Conservation (phyloP, 257 asterid genomes). For the Salvia rosmarinus region DNA sequence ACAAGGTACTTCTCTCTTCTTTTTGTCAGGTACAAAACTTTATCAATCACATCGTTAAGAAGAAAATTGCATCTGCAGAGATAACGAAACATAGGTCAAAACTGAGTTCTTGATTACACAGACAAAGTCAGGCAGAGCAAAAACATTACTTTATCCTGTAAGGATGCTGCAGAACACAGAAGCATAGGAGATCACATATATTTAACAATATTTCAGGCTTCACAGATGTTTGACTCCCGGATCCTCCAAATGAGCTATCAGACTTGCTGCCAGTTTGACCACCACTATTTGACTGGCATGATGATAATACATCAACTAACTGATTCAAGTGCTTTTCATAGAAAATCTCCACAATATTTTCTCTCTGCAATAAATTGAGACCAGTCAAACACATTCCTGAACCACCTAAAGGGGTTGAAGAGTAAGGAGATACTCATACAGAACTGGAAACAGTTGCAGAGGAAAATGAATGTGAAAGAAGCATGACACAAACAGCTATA, state of each 20-base stretch:
- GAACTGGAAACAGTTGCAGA: constrained; percentile 5
- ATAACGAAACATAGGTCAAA: constrained; percentile 20
- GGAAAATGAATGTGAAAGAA: constrained; percentile 16
- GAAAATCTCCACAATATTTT: constrained; percentile 76
- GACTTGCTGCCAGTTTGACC: constrained; percentile 44
- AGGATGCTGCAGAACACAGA: constrained; percentile 93
- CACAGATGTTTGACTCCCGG: constrained; percentile 50
- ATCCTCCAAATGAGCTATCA: constrained; percentile 51
- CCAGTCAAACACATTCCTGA: constrained; percentile 24
- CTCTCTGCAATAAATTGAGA: constrained; percentile 73
- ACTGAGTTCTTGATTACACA: constrained; percentile 10
- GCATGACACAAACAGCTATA: constrained; percentile 16
- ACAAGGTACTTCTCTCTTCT: constrained; percentile 92
- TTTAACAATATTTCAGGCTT: constrained; percentile 89
- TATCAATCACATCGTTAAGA: constrained; percentile 80
- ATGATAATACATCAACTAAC: constrained; percentile 74
- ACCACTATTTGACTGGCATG: constrained; percentile 58
- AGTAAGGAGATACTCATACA: not conserved
- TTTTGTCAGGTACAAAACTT: constrained; percentile 76
- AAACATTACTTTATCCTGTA: constrained; percentile 78
- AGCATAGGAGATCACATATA: constrained; percentile 92
- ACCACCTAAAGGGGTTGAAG: not conserved
- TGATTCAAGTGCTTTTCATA: constrained; percentile 86
- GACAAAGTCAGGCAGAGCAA: constrained; percentile 22
- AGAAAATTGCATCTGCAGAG: constrained; percentile 84